Base-by-base conservation (phyloP, 108 stramenopile genomes). In the Pseudonitzschia pungens region DNA sequence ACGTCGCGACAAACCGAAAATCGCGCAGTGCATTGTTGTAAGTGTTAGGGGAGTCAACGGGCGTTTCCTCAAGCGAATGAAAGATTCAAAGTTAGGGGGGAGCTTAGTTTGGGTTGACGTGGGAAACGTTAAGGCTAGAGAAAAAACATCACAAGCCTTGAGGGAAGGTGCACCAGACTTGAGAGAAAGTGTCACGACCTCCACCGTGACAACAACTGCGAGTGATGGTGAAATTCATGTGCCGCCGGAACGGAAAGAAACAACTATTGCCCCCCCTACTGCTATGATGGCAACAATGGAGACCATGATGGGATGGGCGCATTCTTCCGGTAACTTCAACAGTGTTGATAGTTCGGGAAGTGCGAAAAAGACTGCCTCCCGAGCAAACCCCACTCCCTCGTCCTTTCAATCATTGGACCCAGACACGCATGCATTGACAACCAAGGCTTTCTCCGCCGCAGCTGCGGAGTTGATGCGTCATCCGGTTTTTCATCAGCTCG, bases 71-170 rank as follows among this genome's bases (percentile, higher is more conserved):
- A 91, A 87, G 78, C 65, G 77, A 32, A 22, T 11, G 21, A 91
- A 87, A 71, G 81, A 83, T 42, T 15, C 40, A 11, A 48, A 32
- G 20, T 44, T 4, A 50, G 64, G 18, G 2, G 64, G 36, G 0
- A 27, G 45, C 44, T 48, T 21, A 24, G 29, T 55, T 20, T 83
- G 83, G 80, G 73, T 67, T 26, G 89, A 89, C 74, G 84, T 87
- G 4, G 92, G 86, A 1, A 86, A 87, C 43, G 82, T 72, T 64
- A 88, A 88, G 81, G 92, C 92, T 0, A 60, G 84, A 40, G 88
- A 87, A 69, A 92, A 92, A 75, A 90, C 92, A 1, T 79, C 82
- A 21, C 92, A 92, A 78, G 89, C 89, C 43, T 76, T 92, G 28
- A 75, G 92, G 36, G 92, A 92, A 70, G 91, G 91, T 21, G 87